phyloP scores from a whole-genome alignment of 495 filamentous ascomycete genomes.

The Aspergillus homomorphus region DNA sequence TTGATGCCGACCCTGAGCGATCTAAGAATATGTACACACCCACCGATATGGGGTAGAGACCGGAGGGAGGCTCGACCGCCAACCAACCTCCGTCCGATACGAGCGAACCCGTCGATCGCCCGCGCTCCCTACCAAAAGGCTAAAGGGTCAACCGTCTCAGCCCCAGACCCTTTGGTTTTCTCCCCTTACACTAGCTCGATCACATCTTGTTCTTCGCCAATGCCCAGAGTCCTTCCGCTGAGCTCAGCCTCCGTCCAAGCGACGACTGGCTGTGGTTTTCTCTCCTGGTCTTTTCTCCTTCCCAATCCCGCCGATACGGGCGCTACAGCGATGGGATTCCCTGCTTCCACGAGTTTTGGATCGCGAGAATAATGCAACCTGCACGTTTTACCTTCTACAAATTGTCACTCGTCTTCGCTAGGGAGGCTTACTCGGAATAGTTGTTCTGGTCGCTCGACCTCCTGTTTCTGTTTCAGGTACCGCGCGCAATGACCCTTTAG shows the following conservation, averaged over 20 bases:
- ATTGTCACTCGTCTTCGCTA: not conserved
- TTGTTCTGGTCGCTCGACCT: not conserved
- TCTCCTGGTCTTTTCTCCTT: not conserved
- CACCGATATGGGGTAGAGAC: not conserved
- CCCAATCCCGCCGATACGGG: not conserved
- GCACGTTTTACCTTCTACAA: not conserved
- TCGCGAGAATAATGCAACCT: not conserved
- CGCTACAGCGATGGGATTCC: not conserved
- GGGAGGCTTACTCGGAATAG: not conserved
- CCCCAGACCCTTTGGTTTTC: too few relatives aligned
- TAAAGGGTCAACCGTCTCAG: not conserved
- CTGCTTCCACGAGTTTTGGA: not conserved
- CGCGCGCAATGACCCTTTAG: not conserved
- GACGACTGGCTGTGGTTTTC: not conserved
- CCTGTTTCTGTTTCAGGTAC: not conserved
- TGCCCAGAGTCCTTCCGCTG: not conserved
- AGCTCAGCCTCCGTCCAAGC: not conserved
- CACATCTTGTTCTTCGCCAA: not conserved
- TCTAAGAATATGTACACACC: constrained; percentile 11
- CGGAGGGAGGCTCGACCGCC: not conserved
- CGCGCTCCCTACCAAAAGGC: not conserved
- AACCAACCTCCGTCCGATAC: not conserved
- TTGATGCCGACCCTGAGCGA: not conserved
- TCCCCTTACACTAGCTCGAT: not conserved
- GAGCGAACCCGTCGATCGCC: not conserved